phyloP scores from a whole-genome alignment of 2,329 filamentous ascomycete species.

The Periconia macrospinosa region DNA sequence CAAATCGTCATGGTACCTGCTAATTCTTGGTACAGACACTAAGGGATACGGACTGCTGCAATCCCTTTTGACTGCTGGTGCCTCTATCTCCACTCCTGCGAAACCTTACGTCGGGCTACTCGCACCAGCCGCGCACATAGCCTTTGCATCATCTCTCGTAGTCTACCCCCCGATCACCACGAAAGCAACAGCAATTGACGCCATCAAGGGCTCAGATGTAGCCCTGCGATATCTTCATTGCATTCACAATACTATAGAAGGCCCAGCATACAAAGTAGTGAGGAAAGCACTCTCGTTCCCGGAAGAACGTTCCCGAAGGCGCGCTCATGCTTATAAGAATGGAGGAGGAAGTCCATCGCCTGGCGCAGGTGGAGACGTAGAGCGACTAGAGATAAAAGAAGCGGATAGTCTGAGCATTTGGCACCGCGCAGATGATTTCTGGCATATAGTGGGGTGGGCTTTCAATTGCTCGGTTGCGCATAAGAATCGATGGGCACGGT shows the following conservation, averaged over 20 bases:
- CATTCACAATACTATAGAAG: conserved; percentile 66
- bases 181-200: conserved; percentile 64
- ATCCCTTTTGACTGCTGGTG: conserved; percentile 34
- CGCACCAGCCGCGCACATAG: conserved; percentile 72
- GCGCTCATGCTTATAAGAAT: conserved; percentile 15
- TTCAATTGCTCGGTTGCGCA: conserved; percentile 83
- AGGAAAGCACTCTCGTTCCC: conserved; percentile 72
- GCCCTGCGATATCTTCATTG: conserved; percentile 72
- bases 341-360: conserved; percentile 27
- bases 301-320: conserved; percentile 26
- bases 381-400: conserved; percentile 47
- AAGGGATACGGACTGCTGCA: conserved; percentile 39
- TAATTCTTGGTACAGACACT: conserved; percentile 24
- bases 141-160: conserved; percentile 77
- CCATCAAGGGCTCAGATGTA: conserved; percentile 64
- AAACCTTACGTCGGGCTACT: conserved; percentile 56
- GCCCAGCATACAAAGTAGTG: conserved; percentile 66
- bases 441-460: conserved; percentile 86
- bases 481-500: conserved; percentile 75
- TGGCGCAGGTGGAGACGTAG: conserved; percentile 44
- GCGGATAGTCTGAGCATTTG: conserved; percentile 70
- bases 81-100: conserved; percentile 36
- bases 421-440: conserved; percentile 80
- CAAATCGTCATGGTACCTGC: neutral
- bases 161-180: conserved; percentile 81